These are phyloP conservation scores for Smittium culicis DNA, from an alignment of 371 early-diverging fungal genomes.

Conservation along the genomic window DNA sequence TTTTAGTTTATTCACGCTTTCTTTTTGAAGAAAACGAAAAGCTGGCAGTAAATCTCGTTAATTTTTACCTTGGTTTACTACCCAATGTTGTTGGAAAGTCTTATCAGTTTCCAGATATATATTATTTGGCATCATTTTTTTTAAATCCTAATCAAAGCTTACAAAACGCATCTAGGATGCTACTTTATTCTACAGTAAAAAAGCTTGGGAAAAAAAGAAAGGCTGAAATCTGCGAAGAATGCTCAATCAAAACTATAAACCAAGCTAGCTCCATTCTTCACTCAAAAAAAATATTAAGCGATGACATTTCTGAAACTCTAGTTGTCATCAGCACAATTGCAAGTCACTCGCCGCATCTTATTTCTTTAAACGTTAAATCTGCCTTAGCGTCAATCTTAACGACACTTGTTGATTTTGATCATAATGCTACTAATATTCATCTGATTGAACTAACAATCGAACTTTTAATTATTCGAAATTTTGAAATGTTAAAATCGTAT, in stretches of 20 bases:
- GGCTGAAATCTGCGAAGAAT: background rate
- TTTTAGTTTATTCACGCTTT: background rate
- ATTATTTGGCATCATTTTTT: background rate
- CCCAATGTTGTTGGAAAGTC: conserved; percentile 2
- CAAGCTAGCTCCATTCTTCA: background rate
- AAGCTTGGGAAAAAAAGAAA: background rate
- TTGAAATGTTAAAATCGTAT: background rate
- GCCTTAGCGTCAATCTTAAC: background rate
- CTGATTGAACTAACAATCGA: background rate
- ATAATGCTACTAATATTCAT: background rate
- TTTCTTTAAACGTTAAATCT: background rate
- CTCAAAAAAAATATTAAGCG: background rate
- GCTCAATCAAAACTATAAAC: background rate
- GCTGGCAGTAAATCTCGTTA: conserved; percentile 5
- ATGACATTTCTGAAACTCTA: background rate
- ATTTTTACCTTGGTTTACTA: background rate
- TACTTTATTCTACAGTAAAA: background rate
- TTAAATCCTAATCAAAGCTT: background rate
- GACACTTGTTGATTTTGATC: background rate
- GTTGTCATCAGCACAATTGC: background rate
- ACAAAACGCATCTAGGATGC: conserved; percentile 8
- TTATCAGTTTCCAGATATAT: background rate
- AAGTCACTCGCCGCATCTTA: background rate
- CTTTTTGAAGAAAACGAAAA: background rate
- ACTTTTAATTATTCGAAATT: background rate